These are phyloP conservation scores for Phaeomoniella chlamydospora DNA, from an alignment of 2,329 filamentous ascomycete species.

Conservation along the genomic window DNA sequence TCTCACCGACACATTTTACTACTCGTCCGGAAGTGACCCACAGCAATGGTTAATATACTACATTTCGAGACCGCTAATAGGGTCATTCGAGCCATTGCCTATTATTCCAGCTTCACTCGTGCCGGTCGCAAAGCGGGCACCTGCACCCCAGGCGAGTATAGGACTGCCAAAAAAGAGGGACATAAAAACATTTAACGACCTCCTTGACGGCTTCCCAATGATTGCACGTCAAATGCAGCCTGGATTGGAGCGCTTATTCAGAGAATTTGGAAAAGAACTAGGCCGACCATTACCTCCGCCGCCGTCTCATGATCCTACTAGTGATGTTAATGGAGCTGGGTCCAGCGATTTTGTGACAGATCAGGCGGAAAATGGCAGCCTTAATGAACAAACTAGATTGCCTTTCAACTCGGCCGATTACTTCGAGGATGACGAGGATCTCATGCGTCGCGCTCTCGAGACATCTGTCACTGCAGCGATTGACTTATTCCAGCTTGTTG, in stretches of 20 bases:
- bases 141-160: slow-evolving; percentile 16
- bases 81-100: slow-evolving; percentile 62
- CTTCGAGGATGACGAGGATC: slow-evolving; percentile 78
- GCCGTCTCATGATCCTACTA: slow-evolving; percentile 25
- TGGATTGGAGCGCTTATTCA: slow-evolving; percentile 76
- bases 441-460: slow-evolving; percentile 78
- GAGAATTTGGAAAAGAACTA: slow-evolving; percentile 74
- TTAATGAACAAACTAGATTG: slow-evolving; percentile 13
- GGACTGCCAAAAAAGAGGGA: slow-evolving; percentile 58
- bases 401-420: slow-evolving; percentile 52
- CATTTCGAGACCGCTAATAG: slow-evolving; percentile 78
- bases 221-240: slow-evolving; percentile 93
- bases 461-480: slow-evolving; percentile 87
- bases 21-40: slow-evolving; percentile 74
- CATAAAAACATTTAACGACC: slow-evolving; percentile 76
- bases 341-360: slow-evolving; percentile 2
- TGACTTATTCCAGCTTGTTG: slow-evolving; percentile 87
- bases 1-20: slow-evolving; percentile 72
- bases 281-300: slow-evolving; percentile 72
- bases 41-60: slow-evolving; percentile 96
- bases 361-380: slow-evolving; percentile 6
- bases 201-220: slow-evolving; percentile 84
- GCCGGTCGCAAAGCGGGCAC: slow-evolving; percentile 17
- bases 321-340: slow-evolving; percentile 1
- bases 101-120: slow-evolving; percentile 51